These are phyloP conservation scores for Sporothrix pallida DNA, from an alignment of 2,329 filamentous ascomycete species.

Conservation along the genomic window DNA sequence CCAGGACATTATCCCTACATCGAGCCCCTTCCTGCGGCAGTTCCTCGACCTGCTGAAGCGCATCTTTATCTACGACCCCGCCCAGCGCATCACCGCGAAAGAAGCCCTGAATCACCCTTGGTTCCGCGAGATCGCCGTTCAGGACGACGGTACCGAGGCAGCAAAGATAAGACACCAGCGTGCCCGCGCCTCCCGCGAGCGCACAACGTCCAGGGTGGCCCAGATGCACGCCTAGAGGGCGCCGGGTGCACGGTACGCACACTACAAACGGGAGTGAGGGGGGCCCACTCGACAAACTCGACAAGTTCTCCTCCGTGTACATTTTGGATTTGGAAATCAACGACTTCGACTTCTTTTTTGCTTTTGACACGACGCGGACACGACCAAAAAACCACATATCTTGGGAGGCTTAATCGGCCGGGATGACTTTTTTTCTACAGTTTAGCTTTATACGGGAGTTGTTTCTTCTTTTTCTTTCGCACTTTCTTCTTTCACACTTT, in stretches of 20 bases:
- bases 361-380: slow-evolving; percentile 19
- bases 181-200: slow-evolving; percentile 33
- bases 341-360: background rate
- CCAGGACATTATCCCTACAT: slow-evolving; percentile 71
- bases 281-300: background rate
- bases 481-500: background rate
- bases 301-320: background rate
- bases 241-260: background rate
- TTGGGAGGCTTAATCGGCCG: slow-evolving; percentile 16
- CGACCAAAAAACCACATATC: slow-evolving; percentile 4
- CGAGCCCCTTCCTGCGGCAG: slow-evolving; percentile 63
- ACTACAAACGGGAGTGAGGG: background rate
- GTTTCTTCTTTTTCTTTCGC: background rate
- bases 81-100: slow-evolving; percentile 69
- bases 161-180: slow-evolving; percentile 65
- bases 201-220: slow-evolving; percentile 12
- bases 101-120: slow-evolving; percentile 70
- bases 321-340: background rate
- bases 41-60: slow-evolving; percentile 69
- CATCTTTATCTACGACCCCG: slow-evolving; percentile 72
- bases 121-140: slow-evolving; percentile 68
- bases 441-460: background rate
- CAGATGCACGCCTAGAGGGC: background rate
- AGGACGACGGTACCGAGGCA: slow-evolving; percentile 72
- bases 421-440: background rate